Evolutionary conservation across 169 alveolate species (phyloP), one percentile per base, ranked within the genome.

Genomic region (Plasmodium chabaudi): DNA sequence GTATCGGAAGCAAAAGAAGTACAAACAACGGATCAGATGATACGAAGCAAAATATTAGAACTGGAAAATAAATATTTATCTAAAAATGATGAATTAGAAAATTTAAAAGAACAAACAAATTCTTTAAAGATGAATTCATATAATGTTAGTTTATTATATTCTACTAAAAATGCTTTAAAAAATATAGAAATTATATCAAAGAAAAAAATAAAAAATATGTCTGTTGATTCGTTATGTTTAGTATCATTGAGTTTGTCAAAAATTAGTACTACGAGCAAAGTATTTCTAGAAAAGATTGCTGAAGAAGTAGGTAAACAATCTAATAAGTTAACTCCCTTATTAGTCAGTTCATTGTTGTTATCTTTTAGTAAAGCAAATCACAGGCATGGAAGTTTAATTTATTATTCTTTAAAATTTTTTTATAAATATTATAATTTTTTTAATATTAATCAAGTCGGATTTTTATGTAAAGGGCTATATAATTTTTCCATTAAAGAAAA

Each of bases 341-440:
- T 94, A 56, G 89, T 94, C 4, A 92, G 95, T 27, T 92, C 91
- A 46, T 65, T 94, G 70, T 49, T 90, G 17, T 91, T 88, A 42
- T 88, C 96, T n/a, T 94, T 79, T 64, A 93, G 92, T 57, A 67
- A 93, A 60, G 90, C 92, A 9, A 51, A 59, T 65, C 96, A 94
- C 71, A 88, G 90, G 21, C 95, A 94, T 89, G 96, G 95, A 13
- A 89, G 94, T 34, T 68, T 94, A 60, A 84, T 94, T 89, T 89
- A 84, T 69, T 94, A 88, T 71, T 87, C 94, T 53, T 86, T 86
- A 27, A 64, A 86, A 69, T 86, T 86, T 59, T 86, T 86, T 86
- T 86, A 86, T 70, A 86, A 86, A 69, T 86, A 70, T 69, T 21
- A 55, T 51, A 68, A 21, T 13, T 70, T 86, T 70, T 86, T 86